Conservation (phyloP, 108 stramenopile genomes). For the Fistulifera solaris region DNA sequence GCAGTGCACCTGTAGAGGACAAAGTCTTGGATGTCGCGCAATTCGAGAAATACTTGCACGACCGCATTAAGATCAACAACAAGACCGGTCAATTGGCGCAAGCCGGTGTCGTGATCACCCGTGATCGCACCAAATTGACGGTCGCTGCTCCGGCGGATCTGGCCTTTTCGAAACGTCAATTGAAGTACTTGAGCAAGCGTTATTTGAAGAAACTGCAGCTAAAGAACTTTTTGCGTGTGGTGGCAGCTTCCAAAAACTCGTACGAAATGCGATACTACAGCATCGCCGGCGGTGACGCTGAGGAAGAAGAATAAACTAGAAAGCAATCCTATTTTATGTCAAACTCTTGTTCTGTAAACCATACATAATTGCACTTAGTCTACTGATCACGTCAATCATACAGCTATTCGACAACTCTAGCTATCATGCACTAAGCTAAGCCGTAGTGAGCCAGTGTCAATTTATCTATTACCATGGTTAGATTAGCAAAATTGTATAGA, state of each 20-base stretch:
- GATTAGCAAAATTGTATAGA: too few relatives aligned
- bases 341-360: too few relatives aligned
- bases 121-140: constrained; percentile 88
- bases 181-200: constrained; percentile 98
- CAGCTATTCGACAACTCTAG: too few relatives aligned
- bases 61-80: constrained; percentile 90
- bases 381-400: too few relatives aligned
- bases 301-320: constrained; percentile 36
- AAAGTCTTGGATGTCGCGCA: constrained; percentile 94
- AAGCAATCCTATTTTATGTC: background rate
- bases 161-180: constrained; percentile 93
- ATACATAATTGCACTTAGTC: too few relatives aligned
- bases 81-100: constrained; percentile 67
- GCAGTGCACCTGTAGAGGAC: constrained; percentile 94
- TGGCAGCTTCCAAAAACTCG: constrained; percentile 91
- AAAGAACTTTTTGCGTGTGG: constrained; percentile 96
- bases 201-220: constrained; percentile 99
- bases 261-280: constrained; percentile 83
- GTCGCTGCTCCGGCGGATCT: constrained; percentile 84
- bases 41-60: constrained; percentile 98
- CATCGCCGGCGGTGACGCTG: constrained; percentile 70
- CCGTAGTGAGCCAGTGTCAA: too few relatives aligned
- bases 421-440: too few relatives aligned
- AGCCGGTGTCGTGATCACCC: constrained; percentile 73
- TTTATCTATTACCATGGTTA: too few relatives aligned